Conservation (phyloP, 164 flowering plant species). For the Stephania yunnanensis region DNA sequence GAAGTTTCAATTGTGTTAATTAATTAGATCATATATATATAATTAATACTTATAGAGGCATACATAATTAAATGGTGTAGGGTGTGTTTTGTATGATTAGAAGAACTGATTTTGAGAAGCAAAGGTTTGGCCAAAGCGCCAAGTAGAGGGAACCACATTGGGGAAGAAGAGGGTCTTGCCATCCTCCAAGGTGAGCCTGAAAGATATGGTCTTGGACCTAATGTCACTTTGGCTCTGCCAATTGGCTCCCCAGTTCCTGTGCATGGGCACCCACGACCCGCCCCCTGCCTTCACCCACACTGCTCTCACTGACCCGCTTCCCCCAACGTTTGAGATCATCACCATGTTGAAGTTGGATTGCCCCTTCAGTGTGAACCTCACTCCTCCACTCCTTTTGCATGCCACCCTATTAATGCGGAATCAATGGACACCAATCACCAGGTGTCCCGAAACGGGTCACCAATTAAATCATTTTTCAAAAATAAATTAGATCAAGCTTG, state of each 20-base stretch:
- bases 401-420: constrained; percentile 33
- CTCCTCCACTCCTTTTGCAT: constrained; percentile 66
- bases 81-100: neutral
- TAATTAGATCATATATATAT: no score
- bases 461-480: no score
- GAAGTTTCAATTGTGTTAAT: no score
- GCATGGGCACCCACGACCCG: constrained; percentile 52
- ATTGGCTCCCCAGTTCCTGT: constrained; percentile 80
- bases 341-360: constrained; percentile 62
- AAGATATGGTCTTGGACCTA: constrained; percentile 39
- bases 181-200: constrained; percentile 48
- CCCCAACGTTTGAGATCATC: constrained; percentile 69
- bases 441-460: no score
- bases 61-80: no score
- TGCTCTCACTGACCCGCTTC: constrained; percentile 59
- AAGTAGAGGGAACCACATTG: constrained; percentile 56
- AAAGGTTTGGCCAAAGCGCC: constrained; percentile 72
- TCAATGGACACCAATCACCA: no score
- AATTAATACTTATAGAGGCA: no score
- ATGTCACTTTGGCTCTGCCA: constrained; percentile 60
- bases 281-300: constrained; percentile 53
- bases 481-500: no score
- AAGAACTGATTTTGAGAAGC: constrained; percentile 50
- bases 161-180: constrained; percentile 38
- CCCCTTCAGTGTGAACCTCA: constrained; percentile 71